Percentiles rank a stretch among this genome's conserved stretches.
Evolutionary conservation across 2,329 filamentous ascomycete genomes (phyloP).

Genomic region (Epichloe amarillans): DNA sequence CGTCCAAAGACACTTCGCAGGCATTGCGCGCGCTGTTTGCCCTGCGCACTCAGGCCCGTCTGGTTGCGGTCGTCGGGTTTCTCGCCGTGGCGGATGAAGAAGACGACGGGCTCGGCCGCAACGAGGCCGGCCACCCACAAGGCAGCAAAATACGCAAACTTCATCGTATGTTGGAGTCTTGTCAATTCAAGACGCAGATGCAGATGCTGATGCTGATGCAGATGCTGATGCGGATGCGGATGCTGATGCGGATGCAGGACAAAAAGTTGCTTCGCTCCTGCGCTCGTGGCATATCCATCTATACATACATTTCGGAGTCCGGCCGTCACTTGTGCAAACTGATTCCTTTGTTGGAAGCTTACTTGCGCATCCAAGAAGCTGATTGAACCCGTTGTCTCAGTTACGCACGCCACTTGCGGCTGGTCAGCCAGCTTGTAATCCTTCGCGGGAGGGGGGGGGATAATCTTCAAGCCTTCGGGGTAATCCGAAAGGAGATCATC

Average conservation of each 20-base stretch:
- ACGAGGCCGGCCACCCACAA: slow-evolving; percentile 8
- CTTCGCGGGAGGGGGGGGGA: not conserved
- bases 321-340: too few relatives aligned
- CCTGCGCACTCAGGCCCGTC: slow-evolving; percentile 34
- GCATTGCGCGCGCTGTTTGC: slow-evolving; percentile 44
- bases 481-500: not conserved
- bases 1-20: slow-evolving; percentile 42
- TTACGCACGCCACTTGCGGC: too few relatives aligned
- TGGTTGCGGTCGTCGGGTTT: slow-evolving; percentile 36
- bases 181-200: not conserved
- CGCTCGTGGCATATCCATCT: too few relatives aligned
- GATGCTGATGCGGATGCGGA: too few relatives aligned
- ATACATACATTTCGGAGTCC: too few relatives aligned
- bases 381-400: too few relatives aligned
- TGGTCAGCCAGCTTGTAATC: not conserved
- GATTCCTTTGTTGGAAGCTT: not conserved
- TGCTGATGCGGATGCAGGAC: not conserved
- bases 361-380: too few relatives aligned
- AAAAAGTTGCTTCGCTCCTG: not conserved
- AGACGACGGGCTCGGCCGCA: slow-evolving; percentile 34
- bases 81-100: slow-evolving; percentile 51
- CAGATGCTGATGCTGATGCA: too few relatives aligned
- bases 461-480: not conserved
- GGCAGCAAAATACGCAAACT: slow-evolving; percentile 8
- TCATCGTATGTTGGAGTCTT: slow-evolving; percentile 9